Conservation (phyloP, 495 filamentous ascomycete species). For the Hyaloscypha hepaticicola region DNA sequence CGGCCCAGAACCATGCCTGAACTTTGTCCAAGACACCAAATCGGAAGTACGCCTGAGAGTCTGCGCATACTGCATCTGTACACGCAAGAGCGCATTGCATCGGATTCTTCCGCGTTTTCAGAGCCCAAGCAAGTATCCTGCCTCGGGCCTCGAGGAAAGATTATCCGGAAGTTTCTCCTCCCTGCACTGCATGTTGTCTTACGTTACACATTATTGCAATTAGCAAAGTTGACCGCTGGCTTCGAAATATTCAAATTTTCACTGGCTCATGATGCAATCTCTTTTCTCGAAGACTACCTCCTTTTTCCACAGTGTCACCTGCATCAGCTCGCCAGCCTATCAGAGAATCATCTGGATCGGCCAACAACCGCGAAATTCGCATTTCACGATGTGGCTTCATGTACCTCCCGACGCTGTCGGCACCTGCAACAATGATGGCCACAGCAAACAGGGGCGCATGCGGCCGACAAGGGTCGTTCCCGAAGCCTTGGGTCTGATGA, state of each 20-base stretch:
- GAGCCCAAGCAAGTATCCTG: background rate
- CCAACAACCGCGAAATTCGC: background rate
- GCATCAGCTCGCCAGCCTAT: background rate
- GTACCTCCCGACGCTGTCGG: background rate
- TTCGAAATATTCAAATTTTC: background rate
- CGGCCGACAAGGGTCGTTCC: background rate
- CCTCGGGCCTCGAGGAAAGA: background rate
- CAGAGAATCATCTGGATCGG: background rate
- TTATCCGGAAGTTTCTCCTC: background rate
- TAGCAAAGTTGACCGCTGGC: background rate
- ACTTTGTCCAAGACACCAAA: background rate
- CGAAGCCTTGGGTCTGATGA: background rate
- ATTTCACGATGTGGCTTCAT: background rate
- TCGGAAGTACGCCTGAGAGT: background rate
- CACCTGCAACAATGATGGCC: background rate
- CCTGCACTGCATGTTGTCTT: background rate
- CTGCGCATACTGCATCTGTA: background rate
- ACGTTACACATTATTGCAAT: background rate
- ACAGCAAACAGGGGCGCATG: background rate
- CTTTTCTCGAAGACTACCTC: background rate
- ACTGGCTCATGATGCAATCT: background rate
- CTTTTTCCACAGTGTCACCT: too few relatives aligned
- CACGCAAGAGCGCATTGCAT: background rate
- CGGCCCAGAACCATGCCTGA: background rate
- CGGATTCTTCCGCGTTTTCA: background rate